A percentile compares a stretch with the other conserved stretches of the same genome.
phyloP scores from a whole-genome alignment of 2,329 filamentous ascomycete genomes.

The Hymenoscyphus occultus region DNA sequence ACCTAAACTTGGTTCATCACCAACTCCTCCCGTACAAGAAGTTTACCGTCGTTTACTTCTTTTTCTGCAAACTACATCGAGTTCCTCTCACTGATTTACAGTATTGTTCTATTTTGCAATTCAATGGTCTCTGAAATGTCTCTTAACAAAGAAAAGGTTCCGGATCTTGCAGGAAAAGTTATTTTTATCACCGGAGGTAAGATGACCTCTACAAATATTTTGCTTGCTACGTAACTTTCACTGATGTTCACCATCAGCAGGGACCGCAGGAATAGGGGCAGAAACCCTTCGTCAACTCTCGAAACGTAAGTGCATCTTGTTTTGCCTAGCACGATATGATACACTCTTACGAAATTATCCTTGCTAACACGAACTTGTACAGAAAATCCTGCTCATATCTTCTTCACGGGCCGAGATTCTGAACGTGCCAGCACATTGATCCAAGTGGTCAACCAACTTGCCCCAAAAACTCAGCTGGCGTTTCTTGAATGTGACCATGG shows the following conservation, averaged over 20 bases:
- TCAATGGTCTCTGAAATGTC: too few relatives aligned
- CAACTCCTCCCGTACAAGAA: too few relatives aligned
- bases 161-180: conserved; percentile 15
- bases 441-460: conserved; percentile 36
- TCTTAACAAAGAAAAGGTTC: too few relatives aligned
- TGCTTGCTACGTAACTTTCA: not conserved
- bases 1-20: too few relatives aligned
- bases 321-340: too few relatives aligned
- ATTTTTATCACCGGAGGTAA: conserved; percentile 24
- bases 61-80: too few relatives aligned
- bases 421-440: conserved; percentile 39
- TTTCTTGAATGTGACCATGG: conserved; percentile 45
- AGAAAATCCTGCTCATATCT: conserved; percentile 40
- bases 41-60: too few relatives aligned
- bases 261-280: conserved; percentile 44
- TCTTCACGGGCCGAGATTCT: conserved; percentile 39
- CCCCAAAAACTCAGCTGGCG: conserved; percentile 28
- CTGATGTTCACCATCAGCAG: conserved; percentile 5
- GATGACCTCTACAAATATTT: not conserved
- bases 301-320: too few relatives aligned
- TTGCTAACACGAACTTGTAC: conserved; percentile 40
- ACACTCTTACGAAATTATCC: conserved; percentile 8
- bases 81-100: too few relatives aligned
- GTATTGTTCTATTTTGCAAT: too few relatives aligned
- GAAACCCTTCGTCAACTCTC: conserved; percentile 4